A percentile compares a stretch with the other conserved stretches of the same genome.
Conservation (phyloP, 2,329 filamentous ascomycete species). For the Didymella keratinophila region DNA sequence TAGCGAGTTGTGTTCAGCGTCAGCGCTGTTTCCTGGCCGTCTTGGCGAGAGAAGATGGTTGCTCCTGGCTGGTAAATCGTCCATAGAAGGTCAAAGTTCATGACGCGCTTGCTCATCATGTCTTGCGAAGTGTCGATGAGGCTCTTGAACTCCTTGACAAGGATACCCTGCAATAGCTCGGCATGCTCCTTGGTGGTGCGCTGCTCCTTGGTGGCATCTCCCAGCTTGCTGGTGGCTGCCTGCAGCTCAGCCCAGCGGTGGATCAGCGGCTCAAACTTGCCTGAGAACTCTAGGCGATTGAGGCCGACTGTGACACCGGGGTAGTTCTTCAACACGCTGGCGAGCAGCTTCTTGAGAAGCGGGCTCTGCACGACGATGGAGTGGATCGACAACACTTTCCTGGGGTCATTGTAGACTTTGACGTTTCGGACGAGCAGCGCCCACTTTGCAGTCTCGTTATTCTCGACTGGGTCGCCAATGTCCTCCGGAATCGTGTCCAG, state of each 20-base stretch:
- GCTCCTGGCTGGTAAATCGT: slow-evolving; percentile 51
- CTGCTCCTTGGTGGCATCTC: slow-evolving; percentile 24
- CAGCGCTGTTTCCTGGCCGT: slow-evolving; percentile 25
- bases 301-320: slow-evolving; percentile 67
- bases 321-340: slow-evolving; percentile 64
- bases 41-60: slow-evolving; percentile 35
- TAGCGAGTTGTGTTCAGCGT: slow-evolving; percentile 28
- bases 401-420: slow-evolving; percentile 55
- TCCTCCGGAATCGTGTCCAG: slow-evolving; percentile 36
- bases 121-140: slow-evolving; percentile 51
- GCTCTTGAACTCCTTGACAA: slow-evolving; percentile 50
- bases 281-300: slow-evolving; percentile 66
- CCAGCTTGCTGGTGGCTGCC: slow-evolving; percentile 11
- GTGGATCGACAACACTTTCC: slow-evolving; percentile 67
- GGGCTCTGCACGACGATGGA: slow-evolving; percentile 71
- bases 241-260: slow-evolving; percentile 65
- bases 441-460: slow-evolving; percentile 66
- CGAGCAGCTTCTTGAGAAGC: slow-evolving; percentile 64
- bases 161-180: slow-evolving; percentile 47
- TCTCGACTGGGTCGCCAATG: slow-evolving; percentile 57
- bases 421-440: slow-evolving; percentile 56
- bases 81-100: slow-evolving; percentile 54
- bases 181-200: slow-evolving; percentile 44
- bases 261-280: slow-evolving; percentile 69
- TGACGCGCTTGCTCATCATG: slow-evolving; percentile 46